Conservation (phyloP, 2,329 filamentous ascomycete genomes). For the Dothideomycetes sp. region DNA sequence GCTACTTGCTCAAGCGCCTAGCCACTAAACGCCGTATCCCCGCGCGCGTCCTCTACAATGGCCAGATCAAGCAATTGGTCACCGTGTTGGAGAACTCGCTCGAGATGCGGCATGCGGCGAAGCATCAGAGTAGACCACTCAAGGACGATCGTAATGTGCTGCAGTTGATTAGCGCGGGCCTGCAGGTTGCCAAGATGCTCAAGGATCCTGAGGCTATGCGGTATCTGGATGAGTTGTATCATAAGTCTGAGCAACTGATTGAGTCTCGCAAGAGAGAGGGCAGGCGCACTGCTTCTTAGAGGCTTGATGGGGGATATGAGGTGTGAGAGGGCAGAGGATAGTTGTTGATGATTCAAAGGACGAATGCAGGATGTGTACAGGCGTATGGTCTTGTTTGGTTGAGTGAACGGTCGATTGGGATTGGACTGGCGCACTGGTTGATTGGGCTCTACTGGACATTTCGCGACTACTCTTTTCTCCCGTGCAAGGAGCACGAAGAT, state of each 20-base stretch:
- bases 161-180: slow-evolving; percentile 75
- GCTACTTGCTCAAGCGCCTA: slow-evolving; percentile 73
- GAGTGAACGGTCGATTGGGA: no score
- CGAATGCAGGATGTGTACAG: no score
- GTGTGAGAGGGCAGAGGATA: no score
- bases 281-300: neutral
- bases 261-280: slow-evolving; percentile 27
- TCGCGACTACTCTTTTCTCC: no score
- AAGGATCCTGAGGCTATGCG: slow-evolving; percentile 78
- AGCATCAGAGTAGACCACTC: slow-evolving; percentile 69
- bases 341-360: no score
- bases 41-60: slow-evolving; percentile 69
- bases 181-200: slow-evolving; percentile 78
- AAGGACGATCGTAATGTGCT: slow-evolving; percentile 85
- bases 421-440: no score
- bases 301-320: no score
- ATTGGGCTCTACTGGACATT: no score
- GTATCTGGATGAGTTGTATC: slow-evolving; percentile 69
- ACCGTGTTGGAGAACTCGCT: slow-evolving; percentile 80
- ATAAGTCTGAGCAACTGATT: slow-evolving; percentile 69
- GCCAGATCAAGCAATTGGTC: slow-evolving; percentile 84
- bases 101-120: slow-evolving; percentile 77
- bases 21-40: slow-evolving; percentile 80
- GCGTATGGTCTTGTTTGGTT: no score
- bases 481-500: no score